A percentile compares a stretch with the other conserved stretches of the same genome.
These are phyloP conservation scores for Hordeum pubiflorum DNA, from an alignment of 202 grass and related monocot species.

Conservation along the genomic window DNA sequence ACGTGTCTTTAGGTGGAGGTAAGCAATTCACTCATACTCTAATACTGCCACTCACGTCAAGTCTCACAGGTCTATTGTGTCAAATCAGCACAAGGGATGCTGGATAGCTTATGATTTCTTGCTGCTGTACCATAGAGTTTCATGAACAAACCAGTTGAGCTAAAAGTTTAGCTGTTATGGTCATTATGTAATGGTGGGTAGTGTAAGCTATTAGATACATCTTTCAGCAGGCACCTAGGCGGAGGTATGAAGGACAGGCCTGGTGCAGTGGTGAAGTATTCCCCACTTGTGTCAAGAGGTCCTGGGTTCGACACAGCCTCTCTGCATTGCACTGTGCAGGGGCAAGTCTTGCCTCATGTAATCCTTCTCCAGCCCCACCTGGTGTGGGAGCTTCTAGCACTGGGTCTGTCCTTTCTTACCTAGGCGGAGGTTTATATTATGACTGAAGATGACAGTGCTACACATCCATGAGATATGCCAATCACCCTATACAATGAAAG, in stretches of 20 bases:
- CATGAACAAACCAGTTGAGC: neutral
- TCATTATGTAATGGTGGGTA: constrained; percentile 1
- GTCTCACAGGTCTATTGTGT: neutral
- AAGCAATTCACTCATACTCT: constrained; percentile 7
- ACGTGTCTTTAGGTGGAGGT: neutral
- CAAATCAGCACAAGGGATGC: neutral
- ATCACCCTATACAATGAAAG: neutral
- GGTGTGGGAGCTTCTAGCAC: neutral
- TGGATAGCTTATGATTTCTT: neutral
- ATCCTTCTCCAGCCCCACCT: neutral
- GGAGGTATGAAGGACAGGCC: neutral
- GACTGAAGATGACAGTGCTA: constrained; percentile 4
- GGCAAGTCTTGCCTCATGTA: neutral
- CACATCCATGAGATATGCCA: neutral
- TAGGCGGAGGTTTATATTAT: constrained; percentile 5
- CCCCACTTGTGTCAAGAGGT: neutral
- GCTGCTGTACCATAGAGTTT: constrained; percentile 1
- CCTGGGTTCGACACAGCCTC: neutral
- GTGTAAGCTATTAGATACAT: neutral
- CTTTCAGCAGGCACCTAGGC: neutral
- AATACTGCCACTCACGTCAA: neutral
- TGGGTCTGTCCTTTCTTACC: neutral
- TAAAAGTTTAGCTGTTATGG: neutral
- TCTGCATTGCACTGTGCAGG: neutral
- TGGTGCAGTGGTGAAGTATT: neutral